Evolutionary conservation across 495 filamentous ascomycete species (phyloP), one percentile per base, ranked within the genome.

Genomic region (Aspergillus steynii): DNA sequence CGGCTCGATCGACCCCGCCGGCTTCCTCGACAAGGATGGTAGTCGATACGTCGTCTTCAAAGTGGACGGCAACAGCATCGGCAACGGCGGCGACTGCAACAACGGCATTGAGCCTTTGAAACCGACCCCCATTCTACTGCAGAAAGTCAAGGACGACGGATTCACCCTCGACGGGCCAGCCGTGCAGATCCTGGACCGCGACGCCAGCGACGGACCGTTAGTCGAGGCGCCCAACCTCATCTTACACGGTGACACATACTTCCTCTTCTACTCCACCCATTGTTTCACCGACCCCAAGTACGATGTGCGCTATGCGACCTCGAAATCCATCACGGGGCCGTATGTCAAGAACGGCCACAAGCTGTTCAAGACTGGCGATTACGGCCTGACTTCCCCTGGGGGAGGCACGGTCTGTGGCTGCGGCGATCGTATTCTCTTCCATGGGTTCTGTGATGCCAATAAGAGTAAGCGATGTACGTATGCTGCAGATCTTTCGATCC

Each of bases 211-310:
- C 64, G 84, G 84, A 0, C 83, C 82, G n/a, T 68, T 88, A 1
- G 80, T 88, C 12, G 86, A 89, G 71, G 87, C 85, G 25, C 86
- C 86, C 5, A 74, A 77, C 32, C 60, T 89, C 56, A 72, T 82
- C 6, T 68, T 74, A 56, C 66, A 75, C 26, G 68, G 60, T 28
- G 74, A 76, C 53, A 77, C 72, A 27, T 88, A 84, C 70, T 76
- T 84, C 58, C 72, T 89, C 3, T 87, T 88, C 63, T 89, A 85
- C 71, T 85, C 83, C 51, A 81, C 78, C 7, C 81, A 86, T 59
- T 85, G 82, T 66, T 87, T 74, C 64, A 79, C 73, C 0, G 78
- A 77, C 53, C 68, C 71, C 8, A 61, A 73, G 49, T 88, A 86
- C 64, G 81, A 85, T 57, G 74, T 84, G 31, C 80, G 80, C 53